Evolutionary conservation across 2,329 filamentous ascomycete species (phyloP).

Genomic region (Xylaria sp.): DNA sequence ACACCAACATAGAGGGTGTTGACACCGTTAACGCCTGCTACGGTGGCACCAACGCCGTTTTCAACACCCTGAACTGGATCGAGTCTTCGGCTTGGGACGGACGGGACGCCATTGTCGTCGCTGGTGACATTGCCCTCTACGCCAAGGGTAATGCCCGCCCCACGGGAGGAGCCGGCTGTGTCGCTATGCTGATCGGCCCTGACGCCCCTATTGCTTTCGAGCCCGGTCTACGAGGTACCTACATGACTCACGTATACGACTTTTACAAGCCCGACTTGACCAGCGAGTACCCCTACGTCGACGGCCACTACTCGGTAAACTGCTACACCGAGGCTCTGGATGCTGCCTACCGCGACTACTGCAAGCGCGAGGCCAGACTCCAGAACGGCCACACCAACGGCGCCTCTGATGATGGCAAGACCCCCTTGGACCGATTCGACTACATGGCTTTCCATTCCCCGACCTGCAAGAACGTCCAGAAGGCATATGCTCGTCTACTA

Average conservation of each 20-base stretch:
- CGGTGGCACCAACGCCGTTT: constrained; percentile 84
- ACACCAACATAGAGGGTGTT: constrained; percentile 85
- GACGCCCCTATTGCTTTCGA: constrained; percentile 81
- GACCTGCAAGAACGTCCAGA: constrained; percentile 87
- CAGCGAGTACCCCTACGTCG: constrained; percentile 87
- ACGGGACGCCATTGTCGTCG: constrained; percentile 80
- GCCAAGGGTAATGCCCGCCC: constrained; percentile 84
- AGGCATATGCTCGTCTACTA: constrained; percentile 83
- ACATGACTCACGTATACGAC: constrained; percentile 87
- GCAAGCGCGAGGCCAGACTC: constrained; percentile 73
- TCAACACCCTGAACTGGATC: constrained; percentile 86
- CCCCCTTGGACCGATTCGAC: constrained; percentile 81
- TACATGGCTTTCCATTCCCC: constrained; percentile 85
- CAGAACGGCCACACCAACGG: constrained; percentile 65
- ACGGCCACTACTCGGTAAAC: constrained; percentile 83
- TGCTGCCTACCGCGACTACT: constrained; percentile 83
- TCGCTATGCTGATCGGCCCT: constrained; percentile 82
- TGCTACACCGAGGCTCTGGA: constrained; percentile 87
- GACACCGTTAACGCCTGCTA: constrained; percentile 89
- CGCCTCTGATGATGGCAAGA: constrained; percentile 59
- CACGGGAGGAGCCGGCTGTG: constrained; percentile 81
- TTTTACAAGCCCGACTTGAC: constrained; percentile 92
- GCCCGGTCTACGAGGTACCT: constrained; percentile 80
- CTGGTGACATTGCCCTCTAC: constrained; percentile 86
- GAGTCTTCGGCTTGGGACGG: constrained; percentile 90